A percentile compares a stretch with the other conserved stretches of the same genome.
These are phyloP conservation scores for Fusarium liriodendri DNA, from an alignment of 2,329 filamentous ascomycete species.

Conservation along the genomic window DNA sequence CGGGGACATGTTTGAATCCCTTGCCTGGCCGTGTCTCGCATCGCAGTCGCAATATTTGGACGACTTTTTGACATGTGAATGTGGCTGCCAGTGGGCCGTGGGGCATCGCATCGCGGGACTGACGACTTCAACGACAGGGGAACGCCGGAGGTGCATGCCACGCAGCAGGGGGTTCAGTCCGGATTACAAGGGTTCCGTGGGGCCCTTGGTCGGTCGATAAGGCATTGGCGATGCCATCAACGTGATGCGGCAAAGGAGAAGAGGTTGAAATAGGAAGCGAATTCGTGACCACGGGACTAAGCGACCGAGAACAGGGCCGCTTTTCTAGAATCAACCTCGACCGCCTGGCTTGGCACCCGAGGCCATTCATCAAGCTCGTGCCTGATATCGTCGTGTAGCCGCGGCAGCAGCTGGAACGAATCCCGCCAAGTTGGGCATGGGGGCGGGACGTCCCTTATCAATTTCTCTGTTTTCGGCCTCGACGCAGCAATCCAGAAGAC, in stretches of 20 bases:
- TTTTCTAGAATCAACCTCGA: conserved; percentile 34
- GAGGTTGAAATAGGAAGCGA: conserved; percentile 33
- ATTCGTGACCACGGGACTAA: conserved; percentile 22
- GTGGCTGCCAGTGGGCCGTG: conserved; percentile 43
- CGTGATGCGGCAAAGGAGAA: conserved; percentile 33
- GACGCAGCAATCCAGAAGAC: not conserved
- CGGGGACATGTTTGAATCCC: conserved; percentile 18
- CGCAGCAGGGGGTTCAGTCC: conserved; percentile 21
- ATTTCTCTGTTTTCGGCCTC: not conserved
- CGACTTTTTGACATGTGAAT: conserved; percentile 47
- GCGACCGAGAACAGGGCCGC: conserved; percentile 22
- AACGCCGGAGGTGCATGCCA: conserved; percentile 30
- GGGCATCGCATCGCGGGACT: conserved; percentile 12
- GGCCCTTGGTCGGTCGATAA: conserved; percentile 31
- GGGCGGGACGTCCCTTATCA: conserved; percentile 32
- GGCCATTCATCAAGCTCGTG: conserved; percentile 31
- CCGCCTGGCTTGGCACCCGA: conserved; percentile 35
- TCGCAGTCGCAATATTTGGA: not conserved
- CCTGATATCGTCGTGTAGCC: conserved; percentile 21
- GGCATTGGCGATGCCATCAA: conserved; percentile 22
- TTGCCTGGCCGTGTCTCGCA: conserved; percentile 10
- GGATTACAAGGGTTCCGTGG: conserved; percentile 8
- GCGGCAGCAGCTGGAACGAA: conserved; percentile 31
- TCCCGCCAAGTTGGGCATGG: conserved; percentile 23
- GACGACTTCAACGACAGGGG: conserved; percentile 25